Conservation (phyloP, 176 grass and related monocot species). For the Ampelocalamus luodianensis region DNA sequence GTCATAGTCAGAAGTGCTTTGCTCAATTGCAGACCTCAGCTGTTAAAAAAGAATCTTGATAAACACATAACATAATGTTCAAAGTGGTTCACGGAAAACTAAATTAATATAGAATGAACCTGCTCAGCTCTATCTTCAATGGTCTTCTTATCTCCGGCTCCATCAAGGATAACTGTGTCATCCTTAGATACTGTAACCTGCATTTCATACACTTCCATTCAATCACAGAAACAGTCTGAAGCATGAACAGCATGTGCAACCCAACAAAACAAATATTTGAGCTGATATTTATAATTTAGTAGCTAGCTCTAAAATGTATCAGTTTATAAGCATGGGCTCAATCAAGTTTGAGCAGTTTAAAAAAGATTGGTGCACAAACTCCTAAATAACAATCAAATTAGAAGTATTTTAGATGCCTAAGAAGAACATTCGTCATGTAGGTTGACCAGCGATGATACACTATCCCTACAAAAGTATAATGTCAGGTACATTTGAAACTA, state of each 20-base stretch:
- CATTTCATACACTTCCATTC: slow-evolving; percentile 14
- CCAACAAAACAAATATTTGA: background rate
- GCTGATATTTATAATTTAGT: background rate
- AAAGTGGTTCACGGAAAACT: background rate
- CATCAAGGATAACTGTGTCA: slow-evolving; percentile 66
- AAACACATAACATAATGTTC: background rate
- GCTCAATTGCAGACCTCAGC: slow-evolving; percentile 71
- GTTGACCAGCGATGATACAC: background rate
- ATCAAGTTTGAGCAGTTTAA: background rate
- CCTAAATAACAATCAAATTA: background rate
- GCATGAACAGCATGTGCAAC: background rate
- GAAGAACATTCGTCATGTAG: background rate
- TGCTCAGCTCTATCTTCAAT: slow-evolving; percentile 67
- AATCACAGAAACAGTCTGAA: slow-evolving; percentile 10
- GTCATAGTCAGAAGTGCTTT: slow-evolving; percentile 63
- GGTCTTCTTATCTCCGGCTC: slow-evolving; percentile 60
- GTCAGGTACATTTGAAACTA: background rate
- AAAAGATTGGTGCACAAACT: background rate
- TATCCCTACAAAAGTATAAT: background rate
- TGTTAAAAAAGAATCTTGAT: slow-evolving; percentile 30
- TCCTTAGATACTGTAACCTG: slow-evolving; percentile 73
- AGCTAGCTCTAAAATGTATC: background rate
- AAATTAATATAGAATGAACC: slow-evolving; percentile 39
- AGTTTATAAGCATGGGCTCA: background rate
- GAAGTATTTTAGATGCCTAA: background rate